Conservation (phyloP, 169 alveolate genomes). For the Babesia sp. region DNA sequence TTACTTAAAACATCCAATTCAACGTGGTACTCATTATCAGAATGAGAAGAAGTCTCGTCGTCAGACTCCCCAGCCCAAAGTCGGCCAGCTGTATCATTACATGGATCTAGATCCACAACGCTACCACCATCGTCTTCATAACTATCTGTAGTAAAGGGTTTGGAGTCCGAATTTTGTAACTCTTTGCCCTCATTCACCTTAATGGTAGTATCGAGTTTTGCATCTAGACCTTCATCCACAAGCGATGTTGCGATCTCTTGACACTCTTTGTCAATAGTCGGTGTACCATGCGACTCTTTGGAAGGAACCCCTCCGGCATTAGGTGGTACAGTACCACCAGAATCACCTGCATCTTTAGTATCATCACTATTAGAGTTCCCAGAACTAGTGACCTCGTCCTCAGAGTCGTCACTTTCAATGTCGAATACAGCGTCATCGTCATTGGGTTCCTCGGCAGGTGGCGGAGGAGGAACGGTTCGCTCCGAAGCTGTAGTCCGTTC, state of each 20-base stretch:
- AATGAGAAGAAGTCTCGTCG: neutral
- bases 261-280: neutral
- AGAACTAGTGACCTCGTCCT: neutral
- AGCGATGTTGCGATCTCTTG: conserved; percentile 31
- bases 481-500: neutral
- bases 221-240: neutral
- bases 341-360: neutral
- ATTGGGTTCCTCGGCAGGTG: neutral
- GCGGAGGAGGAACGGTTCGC: neutral
- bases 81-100: neutral
- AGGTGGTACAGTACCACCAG: no score
- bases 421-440: conserved; percentile 66
- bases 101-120: no score
- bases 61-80: neutral
- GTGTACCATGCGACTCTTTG: no score
- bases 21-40: conserved; percentile 7
- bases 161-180: no score
- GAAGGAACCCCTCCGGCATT: no score
- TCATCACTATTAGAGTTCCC: neutral
- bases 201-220: no score
- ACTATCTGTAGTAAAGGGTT: neutral
- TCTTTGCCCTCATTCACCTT: no score
- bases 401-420: conserved; percentile 63
- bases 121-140: neutral
- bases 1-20: conserved; percentile 42